Conservation (phyloP, 192 early-diverging fungal genomes). For the Gigaspora rosea region DNA sequence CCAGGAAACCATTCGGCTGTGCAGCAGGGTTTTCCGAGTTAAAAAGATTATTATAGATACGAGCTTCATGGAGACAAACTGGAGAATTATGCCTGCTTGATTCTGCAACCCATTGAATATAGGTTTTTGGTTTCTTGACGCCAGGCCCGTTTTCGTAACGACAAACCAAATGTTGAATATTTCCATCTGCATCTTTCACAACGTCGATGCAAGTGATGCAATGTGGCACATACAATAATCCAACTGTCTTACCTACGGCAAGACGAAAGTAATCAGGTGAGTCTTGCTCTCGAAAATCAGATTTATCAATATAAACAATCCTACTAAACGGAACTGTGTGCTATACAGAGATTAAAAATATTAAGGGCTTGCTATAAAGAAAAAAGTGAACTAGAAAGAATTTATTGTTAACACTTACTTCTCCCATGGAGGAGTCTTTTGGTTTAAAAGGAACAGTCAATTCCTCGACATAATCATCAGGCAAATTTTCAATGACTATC, state of each 20-base stretch:
- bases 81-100: constrained; percentile 81
- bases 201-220: constrained; percentile 87
- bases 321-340: constrained; percentile 89
- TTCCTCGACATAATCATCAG: constrained; percentile 78
- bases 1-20: constrained; percentile 89
- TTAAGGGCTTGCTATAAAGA: neutral
- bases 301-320: constrained; percentile 91
- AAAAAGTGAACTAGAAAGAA: neutral
- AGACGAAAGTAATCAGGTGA: constrained; percentile 96
- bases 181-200: constrained; percentile 76
- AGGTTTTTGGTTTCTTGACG: constrained; percentile 90
- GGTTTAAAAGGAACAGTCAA: constrained; percentile 89
- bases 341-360: constrained; percentile 6
- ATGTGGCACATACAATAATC: constrained; percentile 81
- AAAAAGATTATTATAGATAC: constrained; percentile 88
- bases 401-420: constrained; percentile 25
- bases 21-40: constrained; percentile 83
- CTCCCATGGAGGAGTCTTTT: constrained; percentile 81
- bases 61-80: constrained; percentile 77
- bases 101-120: constrained; percentile 98
- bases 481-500: constrained; percentile 88
- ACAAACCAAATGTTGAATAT: constrained; percentile 80
- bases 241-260: constrained; percentile 92
- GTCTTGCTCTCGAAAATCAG: constrained; percentile 92
- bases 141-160: constrained; percentile 71